Base-by-base conservation (phyloP, 2,329 filamentous ascomycete species). In the Myrmaecium sp. region DNA sequence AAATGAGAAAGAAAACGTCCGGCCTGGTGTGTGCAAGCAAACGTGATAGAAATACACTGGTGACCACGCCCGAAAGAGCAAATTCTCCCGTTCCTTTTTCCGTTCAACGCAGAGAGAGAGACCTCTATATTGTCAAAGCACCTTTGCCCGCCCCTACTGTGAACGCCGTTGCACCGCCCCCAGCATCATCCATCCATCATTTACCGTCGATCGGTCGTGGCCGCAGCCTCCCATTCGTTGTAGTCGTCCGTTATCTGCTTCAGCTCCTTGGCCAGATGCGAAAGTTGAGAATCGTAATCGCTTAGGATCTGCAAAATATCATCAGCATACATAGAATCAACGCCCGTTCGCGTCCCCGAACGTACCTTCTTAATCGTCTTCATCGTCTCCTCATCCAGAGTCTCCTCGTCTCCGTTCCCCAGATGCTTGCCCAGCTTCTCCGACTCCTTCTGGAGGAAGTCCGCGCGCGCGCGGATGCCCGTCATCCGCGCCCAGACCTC, bases 401-500 rank as follows among this genome's bases (percentile, higher is more conserved):
- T 60, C 17, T 67, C 64, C 10, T 59, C 57, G 20, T 49, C 45
- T 7, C 39, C 42, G 17, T 48, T 45, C 25, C 66, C 61, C 28
- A 62, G 56, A 14, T 60, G 54, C 34, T 50, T 55, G 21, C 70
- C 67, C 29, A 74, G 59, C 53, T 71, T 74, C 46, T 75, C 77
- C 31, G 81, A 63, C 56, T 89, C 79, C 39, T 68, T 69, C 43
- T 75, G 74, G 38, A 91, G 52, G 40, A 71, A 66, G 37, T 74
- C 69, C 13, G 77, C 74, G 36, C 81, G 70, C 33, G 78, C 76
- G 36, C 77, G 62, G 25, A 89, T 57, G 19, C 75, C 67, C 25
- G 83, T 74, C 55, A 89, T 67, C 23, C 80, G 62, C 36, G 79
- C 82, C 80, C 80, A 89, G 23, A 89, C 70, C 57, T 89, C 80